Evolutionary conservation across 1,139 yeast species (phyloP).

Genomic region (Kodamaea anthophila): DNA sequence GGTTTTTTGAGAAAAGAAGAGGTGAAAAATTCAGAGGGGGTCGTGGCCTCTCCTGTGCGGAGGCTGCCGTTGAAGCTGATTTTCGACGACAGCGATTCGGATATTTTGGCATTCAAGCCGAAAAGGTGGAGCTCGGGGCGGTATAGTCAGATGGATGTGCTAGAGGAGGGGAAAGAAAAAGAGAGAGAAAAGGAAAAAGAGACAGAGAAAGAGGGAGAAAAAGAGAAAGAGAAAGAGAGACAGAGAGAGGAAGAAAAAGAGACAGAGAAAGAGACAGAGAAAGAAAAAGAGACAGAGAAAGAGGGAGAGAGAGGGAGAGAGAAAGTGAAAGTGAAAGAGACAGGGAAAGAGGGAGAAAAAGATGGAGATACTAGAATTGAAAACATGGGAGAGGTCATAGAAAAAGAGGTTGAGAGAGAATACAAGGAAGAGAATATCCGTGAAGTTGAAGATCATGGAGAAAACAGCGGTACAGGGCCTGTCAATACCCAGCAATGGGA

Average conservation of each 20-base stretch:
- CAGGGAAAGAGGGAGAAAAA: neutral
- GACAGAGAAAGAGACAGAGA: too few species aligned
- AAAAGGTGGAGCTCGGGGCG: neutral
- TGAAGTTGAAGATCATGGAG: too few species aligned
- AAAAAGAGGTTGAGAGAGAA: too few species aligned
- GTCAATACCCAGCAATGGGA: too few species aligned
- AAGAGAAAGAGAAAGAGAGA: too few species aligned
- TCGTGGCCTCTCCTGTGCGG: neutral
- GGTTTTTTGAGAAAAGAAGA: constrained; percentile 6
- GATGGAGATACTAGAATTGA: neutral
- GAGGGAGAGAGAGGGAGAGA: neutral
- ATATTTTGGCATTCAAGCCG: too few species aligned
- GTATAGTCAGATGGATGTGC: neutral
- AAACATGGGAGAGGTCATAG: too few species aligned
- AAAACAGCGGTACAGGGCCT: too few species aligned
- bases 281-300: neutral
- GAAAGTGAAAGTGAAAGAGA: neutral
- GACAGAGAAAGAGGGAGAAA: too few species aligned
- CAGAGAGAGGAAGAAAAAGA: neutral
- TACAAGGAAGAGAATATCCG: too few species aligned
- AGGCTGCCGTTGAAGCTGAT: constrained; percentile 1
- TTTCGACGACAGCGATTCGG: constrained; percentile 3
- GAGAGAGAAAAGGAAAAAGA: too few species aligned
- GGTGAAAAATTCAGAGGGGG: neutral
- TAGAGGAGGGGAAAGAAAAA: neutral